Percentiles rank a stretch among this genome's conserved stretches.
Conservation (phyloP, 805 yeast species). For the Torulaspora franciscae region DNA sequence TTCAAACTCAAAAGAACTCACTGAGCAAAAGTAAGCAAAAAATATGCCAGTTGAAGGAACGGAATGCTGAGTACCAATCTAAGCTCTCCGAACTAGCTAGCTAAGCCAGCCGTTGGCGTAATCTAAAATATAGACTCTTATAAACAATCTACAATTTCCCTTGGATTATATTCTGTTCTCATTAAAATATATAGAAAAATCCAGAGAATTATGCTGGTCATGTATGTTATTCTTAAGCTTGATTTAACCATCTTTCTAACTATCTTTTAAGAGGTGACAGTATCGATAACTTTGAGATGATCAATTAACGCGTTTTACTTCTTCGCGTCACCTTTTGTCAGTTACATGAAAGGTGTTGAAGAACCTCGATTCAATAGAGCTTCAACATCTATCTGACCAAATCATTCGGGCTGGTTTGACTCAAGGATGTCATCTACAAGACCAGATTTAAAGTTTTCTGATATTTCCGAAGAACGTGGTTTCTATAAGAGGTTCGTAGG, state of each 20-base stretch:
- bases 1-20: slow-evolving; percentile 4
- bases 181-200: not conserved
- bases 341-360: not conserved
- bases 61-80: slow-evolving; percentile 3
- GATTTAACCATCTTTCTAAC: not conserved
- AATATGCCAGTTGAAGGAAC: slow-evolving; percentile 4
- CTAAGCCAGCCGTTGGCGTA: not conserved
- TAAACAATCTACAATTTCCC: not conserved
- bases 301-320: not conserved
- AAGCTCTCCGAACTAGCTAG: slow-evolving; percentile 3
- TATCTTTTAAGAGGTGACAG: not conserved
- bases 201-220: not conserved
- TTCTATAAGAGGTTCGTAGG: slow-evolving; percentile 46
- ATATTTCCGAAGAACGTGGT: slow-evolving; percentile 45
- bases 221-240: not conserved
- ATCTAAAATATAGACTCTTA: not conserved
- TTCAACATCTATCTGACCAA: not conserved
- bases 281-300: too few species aligned
- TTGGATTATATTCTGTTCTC: too few species aligned
- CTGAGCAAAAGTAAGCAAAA: slow-evolving; percentile 7
- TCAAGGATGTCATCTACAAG: slow-evolving; percentile 36
- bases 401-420: not conserved
- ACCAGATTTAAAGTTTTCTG: slow-evolving; percentile 56
- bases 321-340: slow-evolving; percentile 1
- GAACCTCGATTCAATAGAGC: not conserved